Evolutionary conservation across 2,329 filamentous ascomycete species (phyloP).

Genomic region (Colletotrichum simmondsii): DNA sequence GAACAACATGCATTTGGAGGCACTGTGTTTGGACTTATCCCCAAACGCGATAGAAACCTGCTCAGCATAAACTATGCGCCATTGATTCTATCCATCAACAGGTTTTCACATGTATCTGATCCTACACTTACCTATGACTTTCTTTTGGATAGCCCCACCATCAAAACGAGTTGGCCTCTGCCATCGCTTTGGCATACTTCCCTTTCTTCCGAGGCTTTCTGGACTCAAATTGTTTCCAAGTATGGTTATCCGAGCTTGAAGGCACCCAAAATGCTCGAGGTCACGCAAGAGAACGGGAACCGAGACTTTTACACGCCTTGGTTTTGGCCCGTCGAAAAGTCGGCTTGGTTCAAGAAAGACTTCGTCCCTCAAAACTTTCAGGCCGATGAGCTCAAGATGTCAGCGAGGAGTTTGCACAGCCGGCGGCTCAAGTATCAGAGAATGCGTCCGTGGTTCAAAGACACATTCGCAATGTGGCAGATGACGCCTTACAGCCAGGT

Average conservation of each 20-base stretch:
- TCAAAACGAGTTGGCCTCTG: neutral
- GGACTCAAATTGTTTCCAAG: neutral
- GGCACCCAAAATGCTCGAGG: neutral
- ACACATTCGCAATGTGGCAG: constrained; percentile 22
- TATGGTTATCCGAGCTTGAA: neutral
- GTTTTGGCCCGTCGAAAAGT: neutral
- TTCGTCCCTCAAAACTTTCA: neutral
- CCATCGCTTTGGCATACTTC: neutral
- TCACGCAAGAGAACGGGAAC: neutral
- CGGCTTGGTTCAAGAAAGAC: neutral
- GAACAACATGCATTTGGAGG: neutral
- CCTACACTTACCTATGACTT: neutral
- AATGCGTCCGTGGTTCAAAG: constrained; percentile 19
- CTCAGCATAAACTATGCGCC: neutral
- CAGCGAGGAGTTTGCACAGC: neutral
- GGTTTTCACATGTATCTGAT: neutral
- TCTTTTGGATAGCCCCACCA: neutral
- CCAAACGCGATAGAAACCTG: neutral
- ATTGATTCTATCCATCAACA: neutral
- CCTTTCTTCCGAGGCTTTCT: neutral
- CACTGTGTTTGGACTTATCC: neutral
- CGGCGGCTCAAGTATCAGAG: neutral
- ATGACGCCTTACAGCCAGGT: constrained; percentile 17
- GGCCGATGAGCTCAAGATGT: neutral
- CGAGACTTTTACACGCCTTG: neutral